Conservation (phyloP, 805 yeast species). For the Suhomyces tanzawaensis region DNA sequence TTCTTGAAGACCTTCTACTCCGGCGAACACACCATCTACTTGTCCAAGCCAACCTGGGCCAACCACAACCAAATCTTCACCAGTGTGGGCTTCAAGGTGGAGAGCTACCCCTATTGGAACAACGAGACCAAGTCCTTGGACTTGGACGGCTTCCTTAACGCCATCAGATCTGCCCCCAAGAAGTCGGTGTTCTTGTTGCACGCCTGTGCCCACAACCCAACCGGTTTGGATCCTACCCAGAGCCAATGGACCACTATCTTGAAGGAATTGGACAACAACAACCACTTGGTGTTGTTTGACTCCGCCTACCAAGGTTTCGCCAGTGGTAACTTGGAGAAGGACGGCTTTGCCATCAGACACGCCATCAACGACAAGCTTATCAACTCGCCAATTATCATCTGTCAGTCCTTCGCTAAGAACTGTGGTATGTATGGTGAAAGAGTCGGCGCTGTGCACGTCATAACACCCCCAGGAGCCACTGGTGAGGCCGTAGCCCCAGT, state of each 20-base stretch:
- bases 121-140: conserved; percentile 65
- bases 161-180: conserved; percentile 63
- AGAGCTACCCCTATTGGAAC: conserved; percentile 85
- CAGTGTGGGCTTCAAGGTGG: conserved; percentile 63
- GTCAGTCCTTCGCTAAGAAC: conserved; percentile 96
- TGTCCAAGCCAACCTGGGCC: conserved; percentile 96
- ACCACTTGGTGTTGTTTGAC: conserved; percentile 84
- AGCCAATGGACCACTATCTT: conserved; percentile 78
- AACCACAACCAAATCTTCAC: conserved; percentile 86
- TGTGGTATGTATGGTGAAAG: conserved; percentile 98
- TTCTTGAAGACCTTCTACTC: conserved; percentile 55
- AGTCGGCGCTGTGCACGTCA: conserved; percentile 86
- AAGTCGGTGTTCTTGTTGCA: conserved; percentile 84
- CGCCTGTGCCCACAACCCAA: conserved; percentile 97
- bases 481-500: conserved; percentile 31
- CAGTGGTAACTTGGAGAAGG: conserved; percentile 77
- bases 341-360: conserved; percentile 76
- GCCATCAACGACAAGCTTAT: conserved; percentile 45
- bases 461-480: conserved; percentile 42
- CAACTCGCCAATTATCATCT: conserved; percentile 59
- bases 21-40: conserved; percentile 51
- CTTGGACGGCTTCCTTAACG: conserved; percentile 60
- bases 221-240: conserved; percentile 88
- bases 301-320: conserved; percentile 98
- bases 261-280: conserved; percentile 53